Base-by-base conservation (phyloP, 1,284 basidiomycete genomes). In the Pseudozyma tsukubaensis region DNA sequence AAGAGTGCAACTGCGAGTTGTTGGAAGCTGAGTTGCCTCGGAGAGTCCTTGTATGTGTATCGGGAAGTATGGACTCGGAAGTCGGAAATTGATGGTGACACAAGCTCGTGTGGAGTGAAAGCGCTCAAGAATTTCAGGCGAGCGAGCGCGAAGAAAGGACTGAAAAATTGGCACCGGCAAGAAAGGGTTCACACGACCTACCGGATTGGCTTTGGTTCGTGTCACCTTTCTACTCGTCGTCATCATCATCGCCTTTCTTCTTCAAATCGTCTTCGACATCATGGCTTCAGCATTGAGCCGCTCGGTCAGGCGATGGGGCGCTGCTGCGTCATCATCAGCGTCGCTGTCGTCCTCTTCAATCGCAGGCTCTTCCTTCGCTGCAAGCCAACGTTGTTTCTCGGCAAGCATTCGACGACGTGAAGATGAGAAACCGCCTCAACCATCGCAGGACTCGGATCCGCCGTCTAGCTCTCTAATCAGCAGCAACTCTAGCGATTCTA, bases 261-360 rank as follows among this genome's bases (percentile, higher is more conserved):
- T 4, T n/a, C 42, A 18, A 40, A 14, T n/a, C 37, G 37, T 13
- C 37, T 3, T 39, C 16, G 37, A 6, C 48, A 50, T 18, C 1
- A 68, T 68, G 65, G 40, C 32, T 2, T 54, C 59, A 13, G 34
- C 59, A 50, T n/a, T 62, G n/a, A 44, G 47, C 18, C 59, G 59
- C 47, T 69, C 57, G 18, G 37, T 49, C 3, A 35, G 45, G 8
- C 50, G 50, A 12, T 36, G 39, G n/a, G 35, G 52, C 5, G 29
- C n/a, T 7, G 24, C 19, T 32, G 49, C 56, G 2, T 45, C 37
- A 36, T 39, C 52, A 4, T 54, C 53, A 12, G n/a, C 42, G 4
- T 39, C 10, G 6, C n/a, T 50, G 7, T 39, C 48, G 1, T 21
- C 18, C 16, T 29, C 24, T 6, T 29, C 24, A 29, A 29, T 29